Conservation (phyloP, 2,329 filamentous ascomycete species). For the Graphium sp. region DNA sequence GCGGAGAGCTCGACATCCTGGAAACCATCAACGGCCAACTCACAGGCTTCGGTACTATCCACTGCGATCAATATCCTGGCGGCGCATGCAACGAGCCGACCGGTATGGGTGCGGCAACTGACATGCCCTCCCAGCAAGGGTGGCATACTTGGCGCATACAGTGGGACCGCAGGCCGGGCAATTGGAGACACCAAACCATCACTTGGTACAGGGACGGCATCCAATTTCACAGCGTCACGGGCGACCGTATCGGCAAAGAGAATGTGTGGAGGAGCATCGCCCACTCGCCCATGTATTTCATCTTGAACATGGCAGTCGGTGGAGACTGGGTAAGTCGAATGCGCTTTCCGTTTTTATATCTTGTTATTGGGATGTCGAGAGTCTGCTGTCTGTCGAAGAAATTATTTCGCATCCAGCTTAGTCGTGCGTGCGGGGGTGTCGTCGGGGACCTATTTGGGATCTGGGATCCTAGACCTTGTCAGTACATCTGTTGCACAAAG, state of each 20-base stretch:
- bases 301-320: slow-evolving; percentile 38
- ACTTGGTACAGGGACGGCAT: slow-evolving; percentile 29
- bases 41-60: slow-evolving; percentile 29
- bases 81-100: slow-evolving; percentile 33
- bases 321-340: slow-evolving; percentile 28
- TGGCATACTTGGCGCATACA: slow-evolving; percentile 33
- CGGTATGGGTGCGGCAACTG: slow-evolving; percentile 19
- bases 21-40: slow-evolving; percentile 34
- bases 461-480: too few relatives aligned
- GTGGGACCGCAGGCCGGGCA: slow-evolving; percentile 26
- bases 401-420: too few relatives aligned
- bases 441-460: slow-evolving; percentile 3
- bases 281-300: slow-evolving; percentile 30
- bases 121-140: slow-evolving; percentile 17
- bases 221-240: slow-evolving; percentile 24
- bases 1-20: slow-evolving; percentile 41
- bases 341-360: slow-evolving; percentile 1
- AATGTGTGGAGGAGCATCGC: slow-evolving; percentile 30
- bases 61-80: slow-evolving; percentile 27
- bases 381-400: too few relatives aligned
- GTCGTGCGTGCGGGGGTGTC: too few relatives aligned
- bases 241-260: slow-evolving; percentile 23
- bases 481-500: too few relatives aligned
- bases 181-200: slow-evolving; percentile 30
- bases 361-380: too few relatives aligned